Conservation (phyloP, 2,329 filamentous ascomycete genomes). For the Cladophialophora bantiana region DNA sequence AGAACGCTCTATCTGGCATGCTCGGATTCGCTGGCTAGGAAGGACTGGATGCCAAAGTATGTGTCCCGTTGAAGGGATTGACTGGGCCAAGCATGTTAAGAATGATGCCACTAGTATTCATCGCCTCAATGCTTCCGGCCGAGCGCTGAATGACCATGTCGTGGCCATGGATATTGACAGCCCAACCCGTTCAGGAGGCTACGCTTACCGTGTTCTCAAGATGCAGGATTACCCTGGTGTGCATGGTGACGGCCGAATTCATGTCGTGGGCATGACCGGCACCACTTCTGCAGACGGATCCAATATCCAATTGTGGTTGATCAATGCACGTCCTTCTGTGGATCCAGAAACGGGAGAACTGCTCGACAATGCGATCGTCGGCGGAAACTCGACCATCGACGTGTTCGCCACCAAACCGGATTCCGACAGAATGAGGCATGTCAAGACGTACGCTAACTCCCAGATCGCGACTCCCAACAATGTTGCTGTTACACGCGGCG, state of each 20-base stretch:
- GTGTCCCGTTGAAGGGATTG: background rate
- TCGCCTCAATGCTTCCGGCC: slow-evolving; percentile 39
- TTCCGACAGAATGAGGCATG: slow-evolving; percentile 43
- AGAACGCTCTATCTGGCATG: slow-evolving; percentile 43
- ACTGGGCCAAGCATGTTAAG: background rate
- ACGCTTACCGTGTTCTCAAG: slow-evolving; percentile 38
- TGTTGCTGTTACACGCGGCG: slow-evolving; percentile 45
- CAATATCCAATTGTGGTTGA: slow-evolving; percentile 40
- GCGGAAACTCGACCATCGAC: slow-evolving; percentile 50
- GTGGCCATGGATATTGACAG: slow-evolving; percentile 43
- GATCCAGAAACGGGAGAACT: slow-evolving; percentile 43
- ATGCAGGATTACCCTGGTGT: slow-evolving; percentile 35
- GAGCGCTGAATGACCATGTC: slow-evolving; percentile 41
- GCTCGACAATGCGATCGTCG: slow-evolving; percentile 43
- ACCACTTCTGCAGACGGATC: slow-evolving; percentile 38
- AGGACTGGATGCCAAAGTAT: slow-evolving; percentile 41
- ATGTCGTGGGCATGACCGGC: slow-evolving; percentile 41
- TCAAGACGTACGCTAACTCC: slow-evolving; percentile 44
- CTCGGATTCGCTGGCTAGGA: slow-evolving; percentile 36
- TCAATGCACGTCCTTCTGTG: slow-evolving; percentile 47
- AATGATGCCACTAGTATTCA: slow-evolving; percentile 25
- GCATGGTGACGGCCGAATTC: slow-evolving; percentile 46
- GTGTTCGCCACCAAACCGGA: slow-evolving; percentile 44
- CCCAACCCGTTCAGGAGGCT: slow-evolving; percentile 26
- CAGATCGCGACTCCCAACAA: slow-evolving; percentile 48